Conservation (phyloP, 352 stramenopile genomes). For the Phytopythium kandeliae region DNA sequence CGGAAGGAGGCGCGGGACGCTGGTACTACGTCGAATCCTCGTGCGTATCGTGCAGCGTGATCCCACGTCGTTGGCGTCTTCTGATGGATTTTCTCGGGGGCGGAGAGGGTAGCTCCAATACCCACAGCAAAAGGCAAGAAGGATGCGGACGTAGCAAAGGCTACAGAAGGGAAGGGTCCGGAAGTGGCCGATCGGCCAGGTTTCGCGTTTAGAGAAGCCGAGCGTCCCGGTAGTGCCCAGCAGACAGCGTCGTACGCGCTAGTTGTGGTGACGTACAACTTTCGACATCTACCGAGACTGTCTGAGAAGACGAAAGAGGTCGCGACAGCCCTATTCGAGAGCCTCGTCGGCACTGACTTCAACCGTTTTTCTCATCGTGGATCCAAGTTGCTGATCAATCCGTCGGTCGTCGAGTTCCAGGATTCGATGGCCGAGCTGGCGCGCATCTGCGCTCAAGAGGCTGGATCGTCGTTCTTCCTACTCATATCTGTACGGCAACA, state of each 20-base stretch:
- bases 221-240: not conserved
- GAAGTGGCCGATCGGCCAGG: not conserved
- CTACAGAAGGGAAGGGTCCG: not conserved
- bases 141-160: not conserved
- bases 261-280: constrained; percentile 44
- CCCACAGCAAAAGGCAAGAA: not conserved
- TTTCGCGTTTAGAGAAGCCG: not conserved
- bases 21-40: constrained; percentile 4
- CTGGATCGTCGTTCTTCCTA: constrained; percentile 56
- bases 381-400: constrained; percentile 64
- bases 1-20: constrained; percentile 25
- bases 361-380: constrained; percentile 40
- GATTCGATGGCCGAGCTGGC: constrained; percentile 63
- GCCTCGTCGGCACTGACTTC: constrained; percentile 45
- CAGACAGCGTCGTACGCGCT: constrained; percentile 40
- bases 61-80: not conserved
- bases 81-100: too few relatives aligned
- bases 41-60: not conserved
- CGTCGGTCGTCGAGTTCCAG: constrained; percentile 80
- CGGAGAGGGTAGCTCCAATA: not conserved
- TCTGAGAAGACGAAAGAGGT: constrained; percentile 54
- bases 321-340: constrained; percentile 43
- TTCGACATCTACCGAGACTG: constrained; percentile 46
- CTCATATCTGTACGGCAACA: constrained; percentile 39
- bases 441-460: constrained; percentile 21